Conservation (phyloP, 129 eudicot genomes). For the Pittosporum tobira region DNA sequence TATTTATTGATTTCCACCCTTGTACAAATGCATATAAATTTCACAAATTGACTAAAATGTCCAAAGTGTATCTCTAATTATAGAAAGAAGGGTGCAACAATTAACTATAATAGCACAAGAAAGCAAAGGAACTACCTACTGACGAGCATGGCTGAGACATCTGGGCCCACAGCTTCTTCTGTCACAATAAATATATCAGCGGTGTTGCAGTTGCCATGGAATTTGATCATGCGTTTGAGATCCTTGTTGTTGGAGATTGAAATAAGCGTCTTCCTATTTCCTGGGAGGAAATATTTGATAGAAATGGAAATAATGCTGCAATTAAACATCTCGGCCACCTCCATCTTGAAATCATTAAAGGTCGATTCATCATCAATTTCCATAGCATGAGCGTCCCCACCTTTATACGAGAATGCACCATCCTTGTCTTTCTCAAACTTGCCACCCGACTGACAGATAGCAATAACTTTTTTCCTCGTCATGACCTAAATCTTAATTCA, state of each 20-base stretch:
- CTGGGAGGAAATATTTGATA: constrained; percentile 12
- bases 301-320: neutral
- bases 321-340: constrained; percentile 6
- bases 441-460: constrained; percentile 16
- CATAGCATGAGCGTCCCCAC: constrained; percentile 18
- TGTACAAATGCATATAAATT: too few species aligned
- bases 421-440: constrained; percentile 1
- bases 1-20: too few species aligned
- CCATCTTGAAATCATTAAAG: constrained; percentile 10
- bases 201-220: constrained; percentile 3
- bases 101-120: too few species aligned
- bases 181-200: constrained; percentile 1
- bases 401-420: neutral
- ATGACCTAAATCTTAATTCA: too few species aligned
- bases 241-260: constrained; percentile 11
- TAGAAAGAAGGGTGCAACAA: too few species aligned
- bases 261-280: constrained; percentile 12
- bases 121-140: constrained; percentile 16
- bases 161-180: neutral
- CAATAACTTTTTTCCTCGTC: constrained; percentile 12
- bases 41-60: too few species aligned
- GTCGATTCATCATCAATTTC: constrained; percentile 2
- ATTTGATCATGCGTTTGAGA: constrained; percentile 9
- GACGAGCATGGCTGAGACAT: neutral
- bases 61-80: too few species aligned